A percentile compares a stretch with the other conserved stretches of the same genome.
These are phyloP conservation scores for Chlorella sp. DNA, from an alignment of 139 green algal species.

Conservation along the genomic window DNA sequence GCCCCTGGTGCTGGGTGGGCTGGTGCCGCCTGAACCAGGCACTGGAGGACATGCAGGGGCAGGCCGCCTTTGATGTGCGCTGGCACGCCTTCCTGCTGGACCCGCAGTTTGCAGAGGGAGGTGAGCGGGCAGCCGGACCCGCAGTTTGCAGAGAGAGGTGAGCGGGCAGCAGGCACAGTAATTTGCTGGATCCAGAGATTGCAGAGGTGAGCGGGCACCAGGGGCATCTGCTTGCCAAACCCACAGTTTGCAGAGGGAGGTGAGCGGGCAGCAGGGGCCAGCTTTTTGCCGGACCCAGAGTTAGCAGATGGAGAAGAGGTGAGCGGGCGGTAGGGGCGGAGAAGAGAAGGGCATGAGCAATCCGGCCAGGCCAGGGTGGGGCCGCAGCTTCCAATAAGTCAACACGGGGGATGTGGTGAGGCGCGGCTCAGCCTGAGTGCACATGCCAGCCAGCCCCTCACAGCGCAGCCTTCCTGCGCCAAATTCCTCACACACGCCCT, in stretches of 20 bases:
- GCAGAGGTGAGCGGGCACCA: neutral
- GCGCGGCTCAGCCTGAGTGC: too few relatives aligned
- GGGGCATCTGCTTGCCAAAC: too few relatives aligned
- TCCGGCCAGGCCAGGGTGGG: too few relatives aligned
- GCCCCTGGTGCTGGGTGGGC: constrained; percentile 9
- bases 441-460: too few relatives aligned
- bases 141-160: neutral
- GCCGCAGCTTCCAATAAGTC: too few relatives aligned
- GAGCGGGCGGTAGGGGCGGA: neutral
- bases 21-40: constrained; percentile 3
- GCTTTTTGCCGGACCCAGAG: neutral
- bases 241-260: neutral
- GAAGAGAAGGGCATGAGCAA: neutral
- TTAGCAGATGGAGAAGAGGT: constrained; percentile 4
- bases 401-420: too few relatives aligned
- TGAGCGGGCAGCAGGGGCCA: neutral
- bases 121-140: neutral
- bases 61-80: neutral
- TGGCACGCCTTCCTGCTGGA: constrained; percentile 19
- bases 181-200: constrained; percentile 1
- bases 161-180: neutral
- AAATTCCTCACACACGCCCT: too few relatives aligned
- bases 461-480: too few relatives aligned
- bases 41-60: neutral
- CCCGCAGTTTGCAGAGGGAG: neutral